Conservation (phyloP, 345 rosid species). For the Noccaea bulbosa region DNA sequence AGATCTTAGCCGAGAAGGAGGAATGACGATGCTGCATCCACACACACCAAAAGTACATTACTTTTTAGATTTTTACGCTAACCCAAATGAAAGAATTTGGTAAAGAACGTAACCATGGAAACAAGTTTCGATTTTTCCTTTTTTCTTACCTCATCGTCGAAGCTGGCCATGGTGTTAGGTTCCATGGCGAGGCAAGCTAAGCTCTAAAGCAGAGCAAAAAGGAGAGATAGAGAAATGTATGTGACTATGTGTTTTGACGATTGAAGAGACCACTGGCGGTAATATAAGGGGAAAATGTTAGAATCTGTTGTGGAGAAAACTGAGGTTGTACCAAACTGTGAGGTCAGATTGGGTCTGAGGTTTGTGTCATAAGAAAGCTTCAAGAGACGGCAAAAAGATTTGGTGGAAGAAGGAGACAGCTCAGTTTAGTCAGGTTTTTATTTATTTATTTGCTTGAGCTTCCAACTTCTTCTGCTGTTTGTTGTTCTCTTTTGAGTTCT, state of each 20-base stretch:
- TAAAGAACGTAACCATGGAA: conserved; percentile 17
- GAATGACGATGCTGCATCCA: conserved; percentile 50
- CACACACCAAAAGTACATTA: conserved; percentile 15
- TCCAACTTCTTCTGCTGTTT: conserved; percentile 29
- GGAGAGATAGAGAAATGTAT: conserved; percentile 4
- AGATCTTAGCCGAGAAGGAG: conserved; percentile 50
- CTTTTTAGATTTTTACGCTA: background rate
- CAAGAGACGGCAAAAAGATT: conserved; percentile 45
- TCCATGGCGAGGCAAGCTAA: conserved; percentile 44
- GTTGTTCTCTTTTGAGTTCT: conserved; percentile 27
- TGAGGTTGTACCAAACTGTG: conserved; percentile 71
- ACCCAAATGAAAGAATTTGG: conserved; percentile 9
- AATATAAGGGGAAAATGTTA: conserved; percentile 24
- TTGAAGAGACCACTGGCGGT: conserved; percentile 25
- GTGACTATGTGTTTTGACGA: conserved; percentile 40
- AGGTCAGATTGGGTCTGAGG: conserved; percentile 59
- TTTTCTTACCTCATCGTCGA: conserved; percentile 51
- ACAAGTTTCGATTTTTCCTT: conserved; percentile 15
- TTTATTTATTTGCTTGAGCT: conserved; percentile 30
- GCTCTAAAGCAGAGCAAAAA: conserved; percentile 32
- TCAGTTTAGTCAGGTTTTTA: conserved; percentile 17
- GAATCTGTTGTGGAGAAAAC: conserved; percentile 22
- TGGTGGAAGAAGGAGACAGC: conserved; percentile 46
- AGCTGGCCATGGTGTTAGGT: conserved; percentile 62
- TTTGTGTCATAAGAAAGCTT: conserved; percentile 50